Conservation (phyloP, 768 basidiomycete genomes). For the Cytidiella melzeri region DNA sequence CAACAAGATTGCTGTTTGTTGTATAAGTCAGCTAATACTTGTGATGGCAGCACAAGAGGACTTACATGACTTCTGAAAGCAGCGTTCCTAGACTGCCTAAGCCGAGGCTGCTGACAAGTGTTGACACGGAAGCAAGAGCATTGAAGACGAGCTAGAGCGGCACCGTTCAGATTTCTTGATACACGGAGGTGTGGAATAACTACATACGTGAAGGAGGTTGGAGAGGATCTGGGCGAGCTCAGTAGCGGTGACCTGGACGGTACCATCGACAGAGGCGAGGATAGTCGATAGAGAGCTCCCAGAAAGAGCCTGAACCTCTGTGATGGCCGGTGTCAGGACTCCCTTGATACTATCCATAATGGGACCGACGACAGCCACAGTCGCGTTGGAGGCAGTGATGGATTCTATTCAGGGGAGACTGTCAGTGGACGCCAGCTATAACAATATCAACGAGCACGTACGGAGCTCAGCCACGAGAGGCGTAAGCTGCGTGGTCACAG, state of each 20-base stretch:
- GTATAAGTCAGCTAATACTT: too few relatives aligned
- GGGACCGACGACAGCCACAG: constrained; percentile 16
- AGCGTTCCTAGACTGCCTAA: constrained; percentile 14
- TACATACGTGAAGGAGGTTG: constrained; percentile 17
- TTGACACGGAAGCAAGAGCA: constrained; percentile 22
- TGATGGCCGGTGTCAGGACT: constrained; percentile 19
- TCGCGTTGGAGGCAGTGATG: constrained; percentile 20
- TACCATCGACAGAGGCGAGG: constrained; percentile 20
- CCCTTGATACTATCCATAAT: constrained; percentile 20
- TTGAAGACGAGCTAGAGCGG: constrained; percentile 21
- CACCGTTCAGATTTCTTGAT: too few relatives aligned
- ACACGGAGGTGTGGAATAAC: background rate
- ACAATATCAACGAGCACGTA: constrained; percentile 13
- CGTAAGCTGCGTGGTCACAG: constrained; percentile 12
- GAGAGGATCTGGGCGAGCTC: constrained; percentile 21
- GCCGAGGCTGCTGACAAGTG: constrained; percentile 10
- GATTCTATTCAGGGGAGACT: constrained; percentile 15
- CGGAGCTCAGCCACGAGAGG: constrained; percentile 21
- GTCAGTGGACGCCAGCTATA: constrained; percentile 1
- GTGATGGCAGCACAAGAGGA: background rate
- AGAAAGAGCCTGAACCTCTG: constrained; percentile 22
- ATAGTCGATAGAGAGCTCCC: constrained; percentile 18
- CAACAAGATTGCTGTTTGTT: constrained; percentile 14
- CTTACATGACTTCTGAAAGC: constrained; percentile 21
- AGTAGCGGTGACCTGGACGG: constrained; percentile 20